Evolutionary conservation across 164 flowering plant genomes (phyloP), one percentile per base, ranked within the genome.

Genomic region (Dillenia suffruticosa): DNA sequence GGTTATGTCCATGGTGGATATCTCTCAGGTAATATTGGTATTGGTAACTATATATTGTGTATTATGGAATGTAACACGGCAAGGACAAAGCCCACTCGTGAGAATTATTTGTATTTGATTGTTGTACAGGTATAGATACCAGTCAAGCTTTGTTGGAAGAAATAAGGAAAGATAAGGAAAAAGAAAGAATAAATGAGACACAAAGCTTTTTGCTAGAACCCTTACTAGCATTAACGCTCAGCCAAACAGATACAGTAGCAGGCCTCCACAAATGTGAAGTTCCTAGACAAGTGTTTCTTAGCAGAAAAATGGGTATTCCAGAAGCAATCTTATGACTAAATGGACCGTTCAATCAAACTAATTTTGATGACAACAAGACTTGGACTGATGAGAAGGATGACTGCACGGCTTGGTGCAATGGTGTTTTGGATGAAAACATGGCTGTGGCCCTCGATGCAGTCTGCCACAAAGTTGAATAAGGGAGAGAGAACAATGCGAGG

Each of bases 1-100:
- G 98, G 96, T 40, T 92, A 86, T 59, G 98, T 88, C 51, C 98
- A 92, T 63, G 97, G 98, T 24, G 98, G 87, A 63, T 90, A 85
- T 68, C 85, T 90, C 11, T 78, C 98, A 61, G 98, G 98, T 90
- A 43, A 76, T 5, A 32, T 32, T 32, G 40, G 6, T 32, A 6
- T 32, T 32, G 40, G 40, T 32, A 32, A 32, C 40, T 5, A 32
- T 32, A 4, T 32, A 5, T 32, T 4, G 6, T 4, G 40, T 32
- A 4, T 63, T 5, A 10, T 17, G 5, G 40, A 32, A 32, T 6
- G 7, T 32, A 32, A 32, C 40, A 32, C 7, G 6, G 5, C 40
- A 32, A 4, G 40, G 40, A 32, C 40, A 32, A 32, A 32, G 40
- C 7, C 40, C 40, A 32, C 40, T 32, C 7, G 0, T 32, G 22